phyloP scores from a whole-genome alignment of 352 stramenopile species.

The Pythium sp. region DNA sequence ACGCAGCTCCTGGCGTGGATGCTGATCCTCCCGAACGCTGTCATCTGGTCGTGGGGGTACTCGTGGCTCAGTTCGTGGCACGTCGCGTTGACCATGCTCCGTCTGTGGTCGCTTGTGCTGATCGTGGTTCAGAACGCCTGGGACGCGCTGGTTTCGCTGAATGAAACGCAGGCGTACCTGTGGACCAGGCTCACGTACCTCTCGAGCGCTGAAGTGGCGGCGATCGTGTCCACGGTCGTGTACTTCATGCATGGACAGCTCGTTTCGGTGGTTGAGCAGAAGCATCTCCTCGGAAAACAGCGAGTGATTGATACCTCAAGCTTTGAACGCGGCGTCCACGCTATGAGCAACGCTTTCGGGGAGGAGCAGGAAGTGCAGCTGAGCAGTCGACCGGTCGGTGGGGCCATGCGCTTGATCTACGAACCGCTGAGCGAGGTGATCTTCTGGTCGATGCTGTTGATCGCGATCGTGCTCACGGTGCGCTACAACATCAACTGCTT shows the following conservation, averaged over 20 bases:
- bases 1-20: conserved; percentile 47
- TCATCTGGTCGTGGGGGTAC: conserved; percentile 35
- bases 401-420: neutral
- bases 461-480: neutral
- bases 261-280: neutral
- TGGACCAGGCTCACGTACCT: conserved; percentile 30
- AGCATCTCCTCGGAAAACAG: neutral
- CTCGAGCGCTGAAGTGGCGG: conserved; percentile 30
- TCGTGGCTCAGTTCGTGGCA: conserved; percentile 29
- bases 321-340: neutral
- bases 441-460: conserved; percentile 3
- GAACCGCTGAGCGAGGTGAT: neutral
- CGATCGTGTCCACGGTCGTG: conserved; percentile 12
- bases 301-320: neutral
- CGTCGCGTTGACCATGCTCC: conserved; percentile 32
- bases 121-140: conserved; percentile 26
- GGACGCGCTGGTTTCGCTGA: conserved; percentile 26
- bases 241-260: conserved; percentile 3
- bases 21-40: conserved; percentile 41
- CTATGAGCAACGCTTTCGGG: neutral
- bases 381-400: neutral
- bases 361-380: neutral
- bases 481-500: conserved; percentile 5
- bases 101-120: conserved; percentile 32
- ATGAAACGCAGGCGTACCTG: conserved; percentile 34